These are phyloP conservation scores for Elongisporangium prolatum DNA, from an alignment of 352 stramenopile genomes.

Conservation along the genomic window DNA sequence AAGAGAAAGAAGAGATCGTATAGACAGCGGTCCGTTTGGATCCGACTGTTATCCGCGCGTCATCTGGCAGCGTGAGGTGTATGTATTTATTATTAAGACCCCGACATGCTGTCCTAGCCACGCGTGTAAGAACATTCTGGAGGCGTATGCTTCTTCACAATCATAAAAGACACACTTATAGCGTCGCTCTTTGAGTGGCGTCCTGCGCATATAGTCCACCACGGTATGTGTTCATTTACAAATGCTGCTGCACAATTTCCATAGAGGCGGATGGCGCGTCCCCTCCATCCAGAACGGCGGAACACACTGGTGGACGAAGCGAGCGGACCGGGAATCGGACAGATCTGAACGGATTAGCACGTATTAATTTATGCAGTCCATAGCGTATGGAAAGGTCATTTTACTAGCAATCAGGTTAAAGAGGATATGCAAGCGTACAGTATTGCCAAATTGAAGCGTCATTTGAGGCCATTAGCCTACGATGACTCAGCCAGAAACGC, in stretches of 20 bases:
- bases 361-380: neutral
- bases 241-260: neutral
- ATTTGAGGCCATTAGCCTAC: neutral
- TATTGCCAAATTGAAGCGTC: neutral
- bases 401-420: neutral
- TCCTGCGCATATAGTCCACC: neutral
- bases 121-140: neutral
- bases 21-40: neutral
- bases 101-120: neutral
- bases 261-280: neutral
- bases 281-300: conserved; percentile 6
- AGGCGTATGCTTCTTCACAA: neutral
- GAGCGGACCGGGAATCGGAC: neutral
- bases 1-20: neutral
- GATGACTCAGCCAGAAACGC: conserved; percentile 13
- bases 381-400: neutral
- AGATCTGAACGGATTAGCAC: neutral
- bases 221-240: neutral
- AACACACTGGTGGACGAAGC: conserved; percentile 17
- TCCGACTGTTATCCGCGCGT: neutral
- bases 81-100: neutral
- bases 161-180: neutral
- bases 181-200: neutral
- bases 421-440: neutral
- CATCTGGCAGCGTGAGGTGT: neutral